Percentiles rank a stretch among this genome's conserved stretches.
Conservation (phyloP, 176 grass and related monocot species). For the Eleusine indica region DNA sequence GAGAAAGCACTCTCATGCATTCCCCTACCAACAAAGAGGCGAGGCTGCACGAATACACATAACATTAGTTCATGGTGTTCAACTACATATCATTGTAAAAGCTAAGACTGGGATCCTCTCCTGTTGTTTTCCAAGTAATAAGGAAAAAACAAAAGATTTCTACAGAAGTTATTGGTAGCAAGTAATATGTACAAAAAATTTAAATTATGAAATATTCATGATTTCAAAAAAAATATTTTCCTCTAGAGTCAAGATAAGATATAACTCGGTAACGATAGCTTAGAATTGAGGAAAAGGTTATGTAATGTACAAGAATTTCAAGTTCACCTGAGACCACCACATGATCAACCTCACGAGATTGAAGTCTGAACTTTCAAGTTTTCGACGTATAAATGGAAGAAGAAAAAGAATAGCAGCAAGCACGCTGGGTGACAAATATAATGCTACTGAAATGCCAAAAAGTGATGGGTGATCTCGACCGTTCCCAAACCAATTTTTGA, state of each 20-base stretch:
- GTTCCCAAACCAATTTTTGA: constrained; percentile 83
- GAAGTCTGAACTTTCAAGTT: constrained; percentile 75
- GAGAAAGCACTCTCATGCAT: constrained; percentile 96
- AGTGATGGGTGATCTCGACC: constrained; percentile 73
- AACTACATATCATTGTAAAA: constrained; percentile 23
- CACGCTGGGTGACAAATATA: constrained; percentile 81
- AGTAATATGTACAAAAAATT: background rate
- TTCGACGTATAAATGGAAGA: constrained; percentile 70
- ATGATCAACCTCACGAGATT: constrained; percentile 72
- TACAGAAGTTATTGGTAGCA: background rate
- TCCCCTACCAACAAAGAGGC: constrained; percentile 88
- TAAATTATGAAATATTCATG: background rate
- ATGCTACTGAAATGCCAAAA: constrained; percentile 67
- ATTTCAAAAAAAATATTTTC: background rate
- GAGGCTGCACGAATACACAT: constrained; percentile 58
- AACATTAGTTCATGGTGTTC: constrained; percentile 29
- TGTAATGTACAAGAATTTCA: constrained; percentile 30
- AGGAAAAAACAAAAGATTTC: background rate
- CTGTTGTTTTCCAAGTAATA: too few species aligned
- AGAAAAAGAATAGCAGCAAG: constrained; percentile 71
- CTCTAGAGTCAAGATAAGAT: background rate
- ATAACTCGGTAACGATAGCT: background rate
- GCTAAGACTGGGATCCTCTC: background rate
- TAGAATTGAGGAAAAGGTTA: background rate
- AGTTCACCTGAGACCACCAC: constrained; percentile 98